phyloP scores from a whole-genome alignment of 177 flowering plant species.

The Vitis hybrid region DNA sequence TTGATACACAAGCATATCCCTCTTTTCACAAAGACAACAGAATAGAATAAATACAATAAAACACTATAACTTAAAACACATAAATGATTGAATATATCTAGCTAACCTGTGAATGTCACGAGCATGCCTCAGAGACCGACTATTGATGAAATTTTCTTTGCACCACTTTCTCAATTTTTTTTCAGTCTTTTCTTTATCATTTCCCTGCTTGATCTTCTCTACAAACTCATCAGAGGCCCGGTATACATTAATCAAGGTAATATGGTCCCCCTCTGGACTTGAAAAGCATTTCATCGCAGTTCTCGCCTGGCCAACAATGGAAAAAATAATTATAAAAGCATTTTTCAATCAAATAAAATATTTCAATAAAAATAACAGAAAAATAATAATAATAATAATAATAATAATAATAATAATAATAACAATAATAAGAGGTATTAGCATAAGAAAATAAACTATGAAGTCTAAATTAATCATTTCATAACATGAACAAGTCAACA shows the following conservation, averaged over 20 bases:
- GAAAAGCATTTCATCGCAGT: slow-evolving; percentile 64
- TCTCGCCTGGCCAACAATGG: slow-evolving; percentile 53
- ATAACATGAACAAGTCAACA: neutral
- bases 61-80: neutral
- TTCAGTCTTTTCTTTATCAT: slow-evolving; percentile 51
- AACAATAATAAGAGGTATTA: no score
- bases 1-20: no score
- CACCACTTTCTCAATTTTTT: slow-evolving; percentile 82
- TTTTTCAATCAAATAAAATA: no score
- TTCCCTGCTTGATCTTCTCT: slow-evolving; percentile 47
- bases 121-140: slow-evolving; percentile 83
- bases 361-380: neutral
- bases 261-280: slow-evolving; percentile 85
- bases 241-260: slow-evolving; percentile 76
- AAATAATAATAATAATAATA: no score
- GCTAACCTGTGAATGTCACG: slow-evolving; percentile 82
- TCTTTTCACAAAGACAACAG: neutral
- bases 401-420: no score
- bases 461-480: no score
- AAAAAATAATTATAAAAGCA: neutral
- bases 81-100: neutral
- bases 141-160: slow-evolving; percentile 80
- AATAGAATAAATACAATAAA: neutral
- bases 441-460: no score
- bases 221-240: slow-evolving; percentile 67